Base-by-base conservation (phyloP, 2,329 filamentous ascomycete genomes). In the Colletotrichum plurivorum region DNA sequence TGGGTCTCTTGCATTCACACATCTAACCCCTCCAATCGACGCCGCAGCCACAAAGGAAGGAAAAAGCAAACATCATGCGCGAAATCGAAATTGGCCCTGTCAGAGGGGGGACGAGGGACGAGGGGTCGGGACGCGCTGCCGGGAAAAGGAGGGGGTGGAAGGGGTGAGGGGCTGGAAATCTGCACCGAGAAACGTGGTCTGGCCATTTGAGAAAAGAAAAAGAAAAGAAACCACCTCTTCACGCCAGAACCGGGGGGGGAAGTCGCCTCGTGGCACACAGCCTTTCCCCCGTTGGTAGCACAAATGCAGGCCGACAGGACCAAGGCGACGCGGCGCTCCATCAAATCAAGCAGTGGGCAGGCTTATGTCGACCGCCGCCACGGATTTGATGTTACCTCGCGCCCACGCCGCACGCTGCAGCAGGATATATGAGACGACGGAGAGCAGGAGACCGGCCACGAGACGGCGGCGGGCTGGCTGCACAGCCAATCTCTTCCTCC, bases 1-100 rank as follows among this genome's bases (percentile, higher is more conserved):
- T 53, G 46, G 45, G 20, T 27, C 20, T 25, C 36, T 18, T n/a
- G 20, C 16, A 55, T 25, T 12, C 15, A 39, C 8, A 20, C 58
- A 18, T 45, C 22, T 31, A 18, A 22, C 51, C 51, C 46, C 51
- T 51, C 56, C 56, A 36, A 60, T 60, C 46, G 45, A 51, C 45
- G 45, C 18, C 27, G 57, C 57, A 43, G 46, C 56, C 27, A 48
- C 41, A 9, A 18, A 22, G 36, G 31, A 36, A 7, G 18, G 20
- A 43, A 46, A 54, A 60, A 60, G 49, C 22, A 62, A 62, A n/a
- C 22, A n/a, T 62, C 20, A 1, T 62, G 59, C 59, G 49, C 59
- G 22, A 51, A 62, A 53, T 54, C 59, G 39, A 36, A 20, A 36
- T 36, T 36, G 31, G 31, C 31, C 31, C 31, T 36, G 31, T 31